Conservation (phyloP, 2,329 filamentous ascomycete genomes). For the Plectosphaerella plurivora region DNA sequence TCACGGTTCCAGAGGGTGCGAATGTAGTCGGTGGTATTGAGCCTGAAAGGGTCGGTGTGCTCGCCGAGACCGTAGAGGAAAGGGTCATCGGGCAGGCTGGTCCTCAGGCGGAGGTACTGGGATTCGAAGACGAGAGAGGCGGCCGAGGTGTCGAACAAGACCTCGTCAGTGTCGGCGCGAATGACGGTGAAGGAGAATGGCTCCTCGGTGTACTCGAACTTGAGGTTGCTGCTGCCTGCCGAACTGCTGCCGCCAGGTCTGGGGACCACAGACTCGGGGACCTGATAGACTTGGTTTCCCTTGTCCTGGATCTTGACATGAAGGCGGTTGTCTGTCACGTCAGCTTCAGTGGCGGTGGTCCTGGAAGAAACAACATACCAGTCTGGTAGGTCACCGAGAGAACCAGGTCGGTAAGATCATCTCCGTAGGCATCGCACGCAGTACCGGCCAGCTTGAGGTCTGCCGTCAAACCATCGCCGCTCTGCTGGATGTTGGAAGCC, state of each 20-base stretch:
- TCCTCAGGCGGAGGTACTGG: conserved; percentile 71
- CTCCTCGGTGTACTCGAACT: conserved; percentile 33
- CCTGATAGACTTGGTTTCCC: conserved; percentile 66
- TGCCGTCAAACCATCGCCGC: conserved; percentile 49
- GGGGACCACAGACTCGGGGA: conserved; percentile 63
- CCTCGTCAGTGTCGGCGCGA: conserved; percentile 31
- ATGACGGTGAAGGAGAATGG: conserved; percentile 66
- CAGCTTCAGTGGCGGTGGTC: neutral
- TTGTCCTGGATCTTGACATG: conserved; percentile 72
- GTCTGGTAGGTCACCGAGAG: conserved; percentile 26
- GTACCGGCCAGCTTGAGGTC: conserved; percentile 17
- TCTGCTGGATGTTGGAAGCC: conserved; percentile 54
- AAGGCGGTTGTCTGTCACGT: conserved; percentile 54
- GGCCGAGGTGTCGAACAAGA: conserved; percentile 67
- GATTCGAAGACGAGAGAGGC: conserved; percentile 68
- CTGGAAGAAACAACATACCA: conserved; percentile 8
- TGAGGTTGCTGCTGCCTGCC: conserved; percentile 34
- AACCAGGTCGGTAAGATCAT: conserved; percentile 18
- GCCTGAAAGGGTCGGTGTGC: conserved; percentile 65
- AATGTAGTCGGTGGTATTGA: conserved; percentile 65
- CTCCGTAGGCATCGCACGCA: conserved; percentile 17
- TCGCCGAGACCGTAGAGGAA: conserved; percentile 78
- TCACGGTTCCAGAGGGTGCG: conserved; percentile 69
- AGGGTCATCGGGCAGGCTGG: conserved; percentile 62
- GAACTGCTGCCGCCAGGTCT: conserved; percentile 42